Evolutionary conservation across 1,284 basidiomycete species (phyloP), one percentile per base, ranked within the genome.

Genomic region (Ceratobasidium sp.): DNA sequence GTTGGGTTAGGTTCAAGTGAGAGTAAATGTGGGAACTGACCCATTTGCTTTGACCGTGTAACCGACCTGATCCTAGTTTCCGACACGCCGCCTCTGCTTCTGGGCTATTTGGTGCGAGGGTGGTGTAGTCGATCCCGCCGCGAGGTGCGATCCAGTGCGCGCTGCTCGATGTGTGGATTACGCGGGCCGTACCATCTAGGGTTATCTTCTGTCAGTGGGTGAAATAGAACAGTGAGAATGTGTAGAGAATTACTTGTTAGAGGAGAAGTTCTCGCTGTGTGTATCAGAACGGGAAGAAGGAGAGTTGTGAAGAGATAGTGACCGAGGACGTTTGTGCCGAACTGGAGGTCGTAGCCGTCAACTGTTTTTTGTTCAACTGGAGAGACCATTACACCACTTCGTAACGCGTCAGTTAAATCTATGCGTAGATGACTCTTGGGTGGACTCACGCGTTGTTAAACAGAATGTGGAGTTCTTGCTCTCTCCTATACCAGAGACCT

Each of bases 321-420:
- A 1, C 76, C 76, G 6, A 77, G 59, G 11, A 74, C 73, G 57
- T 77, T 77, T 22, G 76, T 77, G 4, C 75, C 76, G 36, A 74
- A 76, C 33, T 77, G 76, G 1, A 74, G 65, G 33, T 77, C 76
- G 53, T 76, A 76, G 24, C 76, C 75, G 11, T 76, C 85, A 29
- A 81, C 81, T 1, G 89, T 89, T 53, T 85, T 75, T 65, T 81
- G 75, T 6, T 86, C 84, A 11, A 84, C 76, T 1, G 87, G 86
- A 2, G 84, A 82, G 1, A 81, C 78, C 88, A 87, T 89, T 14
- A 92, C 84, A 6, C 90, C 90, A 1, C 89, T 90, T 47, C 81
- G 83, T 53, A 24, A 27, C 66, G 53, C 15, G 5, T 9, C 7
- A 14, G n/a, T 2, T 60, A 19, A 41, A 24, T 51, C n/a, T 51